A percentile compares a stretch with the other conserved stretches of the same genome.
Evolutionary conservation across 2,329 filamentous ascomycete genomes (phyloP).

Genomic region (Fusarium succisae): DNA sequence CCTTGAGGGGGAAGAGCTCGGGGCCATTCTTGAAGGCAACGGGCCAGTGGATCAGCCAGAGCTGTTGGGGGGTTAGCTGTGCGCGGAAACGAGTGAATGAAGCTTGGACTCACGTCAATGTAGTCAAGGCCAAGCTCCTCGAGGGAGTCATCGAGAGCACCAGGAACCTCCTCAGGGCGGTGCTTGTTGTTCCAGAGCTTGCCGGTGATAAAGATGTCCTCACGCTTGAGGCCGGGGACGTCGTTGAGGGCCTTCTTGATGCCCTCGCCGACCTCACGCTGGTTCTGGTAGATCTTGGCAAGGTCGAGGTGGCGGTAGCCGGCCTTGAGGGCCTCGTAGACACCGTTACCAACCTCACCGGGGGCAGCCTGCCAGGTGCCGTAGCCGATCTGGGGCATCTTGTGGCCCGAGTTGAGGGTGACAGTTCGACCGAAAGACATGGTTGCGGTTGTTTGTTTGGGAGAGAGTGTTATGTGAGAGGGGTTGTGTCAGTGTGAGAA

Average conservation of each 20-base stretch:
- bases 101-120: slow-evolving; percentile 55
- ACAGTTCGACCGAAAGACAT: slow-evolving; percentile 68
- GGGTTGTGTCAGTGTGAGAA: not conserved
- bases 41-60: slow-evolving; percentile 74
- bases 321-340: slow-evolving; percentile 69
- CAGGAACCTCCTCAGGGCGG: slow-evolving; percentile 66
- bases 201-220: slow-evolving; percentile 71
- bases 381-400: slow-evolving; percentile 68
- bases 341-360: slow-evolving; percentile 70
- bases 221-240: slow-evolving; percentile 61
- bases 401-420: slow-evolving; percentile 70
- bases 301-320: slow-evolving; percentile 72
- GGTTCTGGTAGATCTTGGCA: slow-evolving; percentile 70
- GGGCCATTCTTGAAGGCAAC: slow-evolving; percentile 54
- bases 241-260: slow-evolving; percentile 58
- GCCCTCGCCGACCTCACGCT: slow-evolving; percentile 65
- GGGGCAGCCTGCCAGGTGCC: slow-evolving; percentile 76
- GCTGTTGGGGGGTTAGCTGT: slow-evolving; percentile 42
- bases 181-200: slow-evolving; percentile 72
- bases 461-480: not conserved
- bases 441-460: slow-evolving; percentile 20
- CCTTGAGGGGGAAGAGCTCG: slow-evolving; percentile 56
- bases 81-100: not conserved
- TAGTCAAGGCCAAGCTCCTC: slow-evolving; percentile 66
- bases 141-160: slow-evolving; percentile 65